Evolutionary conservation across 1,284 basidiomycete species (phyloP), one percentile per base, ranked within the genome.

Genomic region (Schizophyllum amplum): DNA sequence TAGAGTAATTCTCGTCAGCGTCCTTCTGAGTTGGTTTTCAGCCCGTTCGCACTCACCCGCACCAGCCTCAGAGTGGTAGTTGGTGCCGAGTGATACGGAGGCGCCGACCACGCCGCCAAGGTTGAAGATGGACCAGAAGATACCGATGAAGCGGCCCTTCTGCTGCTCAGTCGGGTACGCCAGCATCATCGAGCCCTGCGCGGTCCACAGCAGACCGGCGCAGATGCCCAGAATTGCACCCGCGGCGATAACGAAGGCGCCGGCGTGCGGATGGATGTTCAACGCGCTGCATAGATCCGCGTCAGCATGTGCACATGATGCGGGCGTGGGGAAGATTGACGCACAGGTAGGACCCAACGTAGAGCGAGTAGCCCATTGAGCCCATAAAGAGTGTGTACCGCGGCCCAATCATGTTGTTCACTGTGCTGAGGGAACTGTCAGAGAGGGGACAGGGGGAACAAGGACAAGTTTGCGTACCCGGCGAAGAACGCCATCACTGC

Each of bases 201-300:
- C 87, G 0, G 88, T 86, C 91, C 90, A 92, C n/a, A 94, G 75
- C 24, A 94, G 68, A 51, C 87, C 89, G 13, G 93, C 92, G 65
- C 89, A 92, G 54, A 92, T 65, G 51, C 92, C 92, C 17, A 94
- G 83, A 58, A 94, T 73, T 25, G 89, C 89, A 27, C 92, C 92
- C 0, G 90, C 79, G 25, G 77, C 81, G 62, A 94, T 85, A 55
- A 89, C 85, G 64, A 90, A 92, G 24, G 73, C 73, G 51, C 77
- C 76, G 9, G 81, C 79, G 52, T 74, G 67, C 6, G 76, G 71
- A 63, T 88, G 85, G 53, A 89, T 85, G 63, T 90, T 89, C 62
- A 84, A 72, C 15, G 77, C 81, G 20, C 86, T 88, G 46, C 27
- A 49, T 47, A 52, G 42, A 51, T 24, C 15, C 17, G 22, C 21